Evolutionary conservation across 129 eudicot species (phyloP).

Genomic region (Flaveria trinervia): DNA sequence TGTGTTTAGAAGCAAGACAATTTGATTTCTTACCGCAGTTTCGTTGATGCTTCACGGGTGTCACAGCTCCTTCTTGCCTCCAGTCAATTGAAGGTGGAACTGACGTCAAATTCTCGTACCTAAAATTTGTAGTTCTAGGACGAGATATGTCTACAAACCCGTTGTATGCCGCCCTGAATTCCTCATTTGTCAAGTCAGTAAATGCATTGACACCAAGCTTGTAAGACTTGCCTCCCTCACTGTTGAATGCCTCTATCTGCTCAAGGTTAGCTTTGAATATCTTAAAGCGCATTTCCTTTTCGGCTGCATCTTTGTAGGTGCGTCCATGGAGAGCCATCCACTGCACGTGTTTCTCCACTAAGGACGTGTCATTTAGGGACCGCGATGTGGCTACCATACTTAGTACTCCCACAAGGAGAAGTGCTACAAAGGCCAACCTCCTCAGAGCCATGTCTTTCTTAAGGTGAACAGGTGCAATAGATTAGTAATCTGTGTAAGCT

Average conservation of each 20-base stretch:
- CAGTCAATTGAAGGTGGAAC: slow-evolving; percentile 29
- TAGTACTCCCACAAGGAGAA: slow-evolving; percentile 15
- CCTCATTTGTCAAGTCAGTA: slow-evolving; percentile 31
- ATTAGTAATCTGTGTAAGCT: background rate
- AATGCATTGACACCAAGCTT: slow-evolving; percentile 30
- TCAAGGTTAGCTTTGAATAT: slow-evolving; percentile 29
- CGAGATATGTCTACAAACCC: slow-evolving; percentile 15
- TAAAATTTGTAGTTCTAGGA: slow-evolving; percentile 6
- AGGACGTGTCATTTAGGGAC: slow-evolving; percentile 10
- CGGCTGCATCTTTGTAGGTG: slow-evolving; percentile 24
- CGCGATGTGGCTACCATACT: slow-evolving; percentile 17
- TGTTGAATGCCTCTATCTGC: slow-evolving; percentile 28
- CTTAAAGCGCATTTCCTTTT: slow-evolving; percentile 25
- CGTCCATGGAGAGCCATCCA: slow-evolving; percentile 32
- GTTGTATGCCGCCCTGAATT: slow-evolving; percentile 25
- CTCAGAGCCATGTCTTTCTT: slow-evolving; percentile 20
- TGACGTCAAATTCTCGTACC: slow-evolving; percentile 12
- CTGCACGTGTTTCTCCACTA: slow-evolving; percentile 23
- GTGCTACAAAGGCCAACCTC: slow-evolving; percentile 4
- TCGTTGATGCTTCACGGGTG: slow-evolving; percentile 30
- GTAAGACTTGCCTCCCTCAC: slow-evolving; percentile 12
- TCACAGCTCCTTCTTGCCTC: slow-evolving; percentile 33
- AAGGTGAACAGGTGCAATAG: background rate
- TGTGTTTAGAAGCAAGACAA: background rate
- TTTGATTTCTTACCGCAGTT: slow-evolving; percentile 25